phyloP scores from a whole-genome alignment of 768 basidiomycete species.

The Suillus decipiens region DNA sequence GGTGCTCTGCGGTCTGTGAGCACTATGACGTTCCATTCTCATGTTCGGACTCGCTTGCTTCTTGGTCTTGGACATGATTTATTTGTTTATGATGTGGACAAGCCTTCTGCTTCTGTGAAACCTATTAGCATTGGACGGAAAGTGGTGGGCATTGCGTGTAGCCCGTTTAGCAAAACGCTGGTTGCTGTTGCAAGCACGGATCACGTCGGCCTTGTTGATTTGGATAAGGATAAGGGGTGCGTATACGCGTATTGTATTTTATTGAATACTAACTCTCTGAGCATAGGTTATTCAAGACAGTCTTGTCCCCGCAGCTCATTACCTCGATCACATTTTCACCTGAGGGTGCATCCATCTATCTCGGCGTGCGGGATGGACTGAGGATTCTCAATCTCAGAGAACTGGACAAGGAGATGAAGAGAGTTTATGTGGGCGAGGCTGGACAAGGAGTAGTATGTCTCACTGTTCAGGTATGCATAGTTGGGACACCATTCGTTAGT shows the following conservation, averaged over 20 bases:
- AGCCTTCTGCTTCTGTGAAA: slow-evolving; percentile 57
- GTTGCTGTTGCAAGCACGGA: slow-evolving; percentile 58
- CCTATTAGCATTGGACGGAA: slow-evolving; percentile 44
- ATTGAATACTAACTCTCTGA: slow-evolving; percentile 7
- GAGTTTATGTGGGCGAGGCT: slow-evolving; percentile 49
- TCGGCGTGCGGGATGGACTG: slow-evolving; percentile 68
- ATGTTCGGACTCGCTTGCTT: slow-evolving; percentile 60
- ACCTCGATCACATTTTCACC: slow-evolving; percentile 69
- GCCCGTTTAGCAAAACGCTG: slow-evolving; percentile 77
- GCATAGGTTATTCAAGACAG: slow-evolving; percentile 56
- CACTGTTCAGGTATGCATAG: slow-evolving; percentile 52
- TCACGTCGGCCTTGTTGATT: slow-evolving; percentile 58
- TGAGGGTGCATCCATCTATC: slow-evolving; percentile 66
- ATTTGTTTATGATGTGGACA: slow-evolving; percentile 62
- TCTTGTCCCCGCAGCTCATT: slow-evolving; percentile 53
- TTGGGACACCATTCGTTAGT: not conserved
- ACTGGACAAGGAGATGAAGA: slow-evolving; percentile 64
- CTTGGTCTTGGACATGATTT: slow-evolving; percentile 54
- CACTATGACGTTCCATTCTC: slow-evolving; percentile 62
- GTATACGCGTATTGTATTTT: slow-evolving; percentile 16
- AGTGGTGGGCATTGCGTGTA: slow-evolving; percentile 60
- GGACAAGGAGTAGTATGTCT: slow-evolving; percentile 53
- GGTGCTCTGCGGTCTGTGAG: slow-evolving; percentile 38
- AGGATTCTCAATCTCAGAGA: slow-evolving; percentile 63
- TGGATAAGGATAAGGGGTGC: slow-evolving; percentile 77